phyloP scores from a whole-genome alignment of 202 grass and related monocot species.

The Thinopyrum obtusiflorum region DNA sequence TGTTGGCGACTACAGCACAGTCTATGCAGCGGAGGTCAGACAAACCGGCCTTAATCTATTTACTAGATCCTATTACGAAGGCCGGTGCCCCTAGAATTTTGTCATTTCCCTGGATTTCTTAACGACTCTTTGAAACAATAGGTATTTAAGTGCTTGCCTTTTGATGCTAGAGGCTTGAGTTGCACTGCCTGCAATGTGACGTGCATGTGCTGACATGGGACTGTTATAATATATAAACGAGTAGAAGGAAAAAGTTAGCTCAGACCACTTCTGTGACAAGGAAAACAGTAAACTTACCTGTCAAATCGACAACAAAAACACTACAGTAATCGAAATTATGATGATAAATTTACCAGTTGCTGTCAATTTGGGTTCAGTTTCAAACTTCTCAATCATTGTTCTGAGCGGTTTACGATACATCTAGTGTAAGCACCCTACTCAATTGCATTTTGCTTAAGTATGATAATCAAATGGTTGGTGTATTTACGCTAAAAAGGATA shows the following conservation, averaged over 20 bases:
- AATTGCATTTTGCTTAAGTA: background rate
- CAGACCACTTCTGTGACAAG: background rate
- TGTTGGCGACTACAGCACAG: background rate
- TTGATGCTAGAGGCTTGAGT: background rate
- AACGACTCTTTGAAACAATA: background rate
- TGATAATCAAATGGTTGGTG: background rate
- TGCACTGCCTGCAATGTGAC: constrained; percentile 24
- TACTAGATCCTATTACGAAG: background rate
- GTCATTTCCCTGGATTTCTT: constrained; percentile 5
- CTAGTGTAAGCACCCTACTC: background rate
- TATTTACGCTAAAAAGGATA: background rate
- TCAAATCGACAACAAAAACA: background rate
- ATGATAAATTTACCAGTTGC: background rate
- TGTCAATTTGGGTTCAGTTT: constrained; percentile 16
- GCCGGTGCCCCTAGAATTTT: constrained; percentile 11
- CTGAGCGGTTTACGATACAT: constrained; percentile 6
- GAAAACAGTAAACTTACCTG: background rate
- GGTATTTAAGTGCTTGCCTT: background rate
- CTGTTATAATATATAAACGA: background rate
- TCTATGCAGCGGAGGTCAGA: background rate
- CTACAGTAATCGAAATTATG: background rate
- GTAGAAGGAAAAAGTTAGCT: background rate
- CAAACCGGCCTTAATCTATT: constrained; percentile 4
- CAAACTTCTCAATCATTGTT: constrained; percentile 17
- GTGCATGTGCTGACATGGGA: constrained; percentile 18